These are phyloP conservation scores for Boletus vinaceobasis DNA, from an alignment of 768 basidiomycete genomes.

Conservation along the genomic window DNA sequence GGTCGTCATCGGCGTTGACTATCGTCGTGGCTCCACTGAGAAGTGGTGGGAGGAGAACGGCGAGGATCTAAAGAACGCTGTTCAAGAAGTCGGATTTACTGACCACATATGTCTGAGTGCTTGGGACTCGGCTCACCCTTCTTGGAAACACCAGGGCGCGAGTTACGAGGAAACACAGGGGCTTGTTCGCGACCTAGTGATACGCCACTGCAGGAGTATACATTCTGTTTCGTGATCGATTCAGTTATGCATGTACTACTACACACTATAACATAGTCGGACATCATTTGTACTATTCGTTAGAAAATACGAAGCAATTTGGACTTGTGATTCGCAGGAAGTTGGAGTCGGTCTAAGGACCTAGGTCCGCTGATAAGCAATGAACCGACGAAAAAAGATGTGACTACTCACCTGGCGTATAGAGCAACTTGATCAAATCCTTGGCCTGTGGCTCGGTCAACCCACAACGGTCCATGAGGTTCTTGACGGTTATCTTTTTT, in stretches of 20 bases:
- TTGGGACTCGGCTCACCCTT: slow-evolving; percentile 12
- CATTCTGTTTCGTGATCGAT: slow-evolving; percentile 3
- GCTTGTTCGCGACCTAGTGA: slow-evolving; percentile 11
- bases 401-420: not conserved
- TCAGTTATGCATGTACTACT: not conserved
- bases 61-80: slow-evolving; percentile 1
- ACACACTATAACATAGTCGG: slow-evolving; percentile 2
- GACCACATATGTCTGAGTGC: slow-evolving; percentile 19
- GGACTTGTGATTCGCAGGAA: not conserved
- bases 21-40: slow-evolving; percentile 16
- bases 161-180: slow-evolving; percentile 18
- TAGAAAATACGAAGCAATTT: not conserved
- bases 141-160: slow-evolving; percentile 16
- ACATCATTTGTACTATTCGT: not conserved
- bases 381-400: not conserved
- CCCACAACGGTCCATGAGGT: slow-evolving; percentile 16
- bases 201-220: slow-evolving; percentile 8
- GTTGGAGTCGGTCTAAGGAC: not conserved
- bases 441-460: slow-evolving; percentile 17
- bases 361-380: slow-evolving; percentile 1
- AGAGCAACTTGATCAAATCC: slow-evolving; percentile 14
- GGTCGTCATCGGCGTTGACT: slow-evolving; percentile 12
- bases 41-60: slow-evolving; percentile 21
- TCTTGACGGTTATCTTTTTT: slow-evolving; percentile 11
- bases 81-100: slow-evolving; percentile 13